These are phyloP conservation scores for Oxytropis ochrocephala DNA, from an alignment of 306 rosid species.

Conservation along the genomic window DNA sequence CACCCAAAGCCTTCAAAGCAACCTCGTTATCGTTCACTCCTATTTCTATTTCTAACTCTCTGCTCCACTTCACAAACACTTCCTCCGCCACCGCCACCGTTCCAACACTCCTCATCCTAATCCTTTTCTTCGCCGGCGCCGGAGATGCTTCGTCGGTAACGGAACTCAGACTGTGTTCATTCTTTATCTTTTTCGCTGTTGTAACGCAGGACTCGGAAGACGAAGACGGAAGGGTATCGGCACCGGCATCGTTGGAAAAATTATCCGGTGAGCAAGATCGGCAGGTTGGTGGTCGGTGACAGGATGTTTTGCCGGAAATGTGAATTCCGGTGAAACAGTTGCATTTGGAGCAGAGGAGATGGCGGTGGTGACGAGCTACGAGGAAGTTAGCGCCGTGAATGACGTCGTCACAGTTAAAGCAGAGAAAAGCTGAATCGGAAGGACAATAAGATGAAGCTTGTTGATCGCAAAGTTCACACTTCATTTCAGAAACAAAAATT, in stretches of 20 bases:
- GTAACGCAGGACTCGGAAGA: slow-evolving; percentile 23
- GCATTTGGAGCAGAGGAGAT: slow-evolving; percentile 17
- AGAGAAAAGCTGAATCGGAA: slow-evolving; percentile 41
- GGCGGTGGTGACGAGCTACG: slow-evolving; percentile 38
- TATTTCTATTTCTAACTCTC: slow-evolving; percentile 24
- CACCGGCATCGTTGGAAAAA: neutral
- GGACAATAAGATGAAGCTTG: slow-evolving; percentile 25
- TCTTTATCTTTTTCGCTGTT: neutral
- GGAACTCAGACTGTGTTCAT: neutral
- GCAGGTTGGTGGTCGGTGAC: neutral
- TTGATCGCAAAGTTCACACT: slow-evolving; percentile 28
- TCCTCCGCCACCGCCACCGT: slow-evolving; percentile 22
- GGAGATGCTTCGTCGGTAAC: neutral
- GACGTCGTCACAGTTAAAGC: slow-evolving; percentile 22
- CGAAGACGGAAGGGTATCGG: neutral
- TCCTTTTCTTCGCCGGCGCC: neutral
- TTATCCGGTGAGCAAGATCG: slow-evolving; percentile 25
- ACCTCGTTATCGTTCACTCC: neutral
- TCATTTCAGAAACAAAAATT: neutral
- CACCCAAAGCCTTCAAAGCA: slow-evolving; percentile 13
- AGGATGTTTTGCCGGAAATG: neutral
- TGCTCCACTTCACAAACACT: slow-evolving; percentile 31
- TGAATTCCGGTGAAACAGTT: slow-evolving; percentile 11
- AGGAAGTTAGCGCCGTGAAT: slow-evolving; percentile 37
- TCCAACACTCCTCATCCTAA: neutral